phyloP scores from a whole-genome alignment of 192 early-diverging fungal genomes.

The Coemansia sp. region DNA sequence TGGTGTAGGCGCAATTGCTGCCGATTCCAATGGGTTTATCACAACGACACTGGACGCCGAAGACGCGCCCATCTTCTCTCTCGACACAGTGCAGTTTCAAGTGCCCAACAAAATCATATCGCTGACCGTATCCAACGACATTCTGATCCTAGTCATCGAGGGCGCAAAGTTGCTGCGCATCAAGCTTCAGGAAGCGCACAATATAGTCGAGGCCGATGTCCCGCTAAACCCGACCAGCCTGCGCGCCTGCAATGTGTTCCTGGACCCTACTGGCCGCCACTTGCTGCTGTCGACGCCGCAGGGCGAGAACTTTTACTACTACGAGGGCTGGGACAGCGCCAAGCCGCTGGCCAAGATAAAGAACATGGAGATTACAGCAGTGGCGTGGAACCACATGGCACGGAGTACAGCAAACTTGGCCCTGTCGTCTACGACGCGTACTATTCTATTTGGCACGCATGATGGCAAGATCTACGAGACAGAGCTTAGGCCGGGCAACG shows the following conservation, averaged over 20 bases:
- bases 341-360: conserved; percentile 76
- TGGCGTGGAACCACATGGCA: conserved; percentile 82
- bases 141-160: conserved; percentile 77
- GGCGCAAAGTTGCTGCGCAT: conserved; percentile 77
- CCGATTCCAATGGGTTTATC: conserved; percentile 35
- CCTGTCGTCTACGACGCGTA: conserved; percentile 60
- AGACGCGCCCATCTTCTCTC: conserved; percentile 65
- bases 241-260: conserved; percentile 62
- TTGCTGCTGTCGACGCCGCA: conserved; percentile 82
- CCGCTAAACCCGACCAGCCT: conserved; percentile 26
- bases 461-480: conserved; percentile 89
- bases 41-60: conserved; percentile 42
- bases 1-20: not conserved
- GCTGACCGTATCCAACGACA: conserved; percentile 79
- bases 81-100: conserved; percentile 88
- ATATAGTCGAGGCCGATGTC: conserved; percentile 39
- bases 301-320: conserved; percentile 91
- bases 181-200: conserved; percentile 78
- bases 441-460: conserved; percentile 81
- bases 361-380: conserved; percentile 76
- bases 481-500: conserved; percentile 75
- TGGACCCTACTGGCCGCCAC: conserved; percentile 87
- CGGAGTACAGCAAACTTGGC: conserved; percentile 17
- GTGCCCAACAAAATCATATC: conserved; percentile 73
- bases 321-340: conserved; percentile 79